phyloP scores from a whole-genome alignment of 306 rosid genomes.

The Cicer cuneatum region DNA sequence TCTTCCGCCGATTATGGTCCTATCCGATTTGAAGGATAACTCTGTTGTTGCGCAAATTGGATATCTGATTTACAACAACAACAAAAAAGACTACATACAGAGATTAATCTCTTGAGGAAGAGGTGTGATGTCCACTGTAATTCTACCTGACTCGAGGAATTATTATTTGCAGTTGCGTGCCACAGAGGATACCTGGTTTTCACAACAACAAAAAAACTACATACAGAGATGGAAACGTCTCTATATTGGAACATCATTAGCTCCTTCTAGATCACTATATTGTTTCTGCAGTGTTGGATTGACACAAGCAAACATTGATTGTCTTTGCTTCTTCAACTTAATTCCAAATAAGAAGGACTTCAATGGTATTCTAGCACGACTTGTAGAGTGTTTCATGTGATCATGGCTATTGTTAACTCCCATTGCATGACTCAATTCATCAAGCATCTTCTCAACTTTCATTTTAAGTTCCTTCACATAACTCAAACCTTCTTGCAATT shows the following conservation, averaged over 20 bases:
- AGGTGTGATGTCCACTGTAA: no score
- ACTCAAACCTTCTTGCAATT: constrained; percentile 62
- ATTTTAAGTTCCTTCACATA: constrained; percentile 58
- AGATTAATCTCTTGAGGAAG: no score
- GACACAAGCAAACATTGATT: constrained; percentile 60
- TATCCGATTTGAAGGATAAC: no score
- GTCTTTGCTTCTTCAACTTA: constrained; percentile 71
- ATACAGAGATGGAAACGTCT: no score
- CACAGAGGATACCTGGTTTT: no score
- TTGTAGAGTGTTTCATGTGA: constrained; percentile 48
- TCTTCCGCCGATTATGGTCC: no score
- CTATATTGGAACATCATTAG: constrained; percentile 35
- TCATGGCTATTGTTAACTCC: constrained; percentile 46
- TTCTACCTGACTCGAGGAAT: no score
- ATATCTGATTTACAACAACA: no score
- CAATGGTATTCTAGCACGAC: constrained; percentile 63
- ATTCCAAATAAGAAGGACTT: constrained; percentile 87
- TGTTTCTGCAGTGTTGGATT: constrained; percentile 63
- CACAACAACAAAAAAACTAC: no score
- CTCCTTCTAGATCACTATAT: constrained; percentile 46
- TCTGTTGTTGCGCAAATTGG: no score
- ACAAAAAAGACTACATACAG: no score
- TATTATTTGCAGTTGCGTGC: no score
- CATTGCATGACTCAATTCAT: constrained; percentile 55
- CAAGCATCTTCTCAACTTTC: constrained; percentile 66